phyloP scores from a whole-genome alignment of 371 early-diverging fungal genomes.

The Sporodiniella umbellata region DNA sequence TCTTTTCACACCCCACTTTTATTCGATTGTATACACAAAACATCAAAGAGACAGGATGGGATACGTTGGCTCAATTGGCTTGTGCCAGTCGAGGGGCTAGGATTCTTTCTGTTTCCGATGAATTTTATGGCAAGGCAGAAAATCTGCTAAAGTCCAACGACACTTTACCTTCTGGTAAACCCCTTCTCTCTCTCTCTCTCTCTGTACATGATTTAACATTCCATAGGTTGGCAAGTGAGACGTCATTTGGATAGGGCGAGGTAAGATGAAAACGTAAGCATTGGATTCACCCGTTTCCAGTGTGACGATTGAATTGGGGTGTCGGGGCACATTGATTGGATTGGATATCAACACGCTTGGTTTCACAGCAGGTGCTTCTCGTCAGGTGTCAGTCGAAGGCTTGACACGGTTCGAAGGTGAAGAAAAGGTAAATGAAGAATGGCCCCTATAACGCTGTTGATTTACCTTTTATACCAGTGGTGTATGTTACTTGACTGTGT shows the following conservation, averaged over 20 bases:
- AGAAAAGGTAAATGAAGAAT: not conserved
- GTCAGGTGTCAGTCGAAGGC: conserved; percentile 4
- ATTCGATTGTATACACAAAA: not conserved
- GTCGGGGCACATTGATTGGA: conserved; percentile 66
- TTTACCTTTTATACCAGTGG: too few species aligned
- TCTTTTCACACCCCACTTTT: conserved; percentile 1
- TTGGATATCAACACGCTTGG: conserved; percentile 81
- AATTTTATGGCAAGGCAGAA: conserved; percentile 73
- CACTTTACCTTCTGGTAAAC: too few species aligned
- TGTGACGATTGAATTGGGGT: conserved; percentile 71
- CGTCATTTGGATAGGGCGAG: conserved; percentile 48
- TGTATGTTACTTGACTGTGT: conserved; percentile 59
- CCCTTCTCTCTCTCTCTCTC: too few species aligned
- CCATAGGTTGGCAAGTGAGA: conserved; percentile 32
- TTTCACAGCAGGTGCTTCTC: conserved; percentile 73
- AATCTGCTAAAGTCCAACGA: conserved; percentile 61
- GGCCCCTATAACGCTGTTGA: too few species aligned
- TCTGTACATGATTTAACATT: too few species aligned
- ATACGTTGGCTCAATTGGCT: conserved; percentile 14
- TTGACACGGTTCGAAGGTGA: not conserved
- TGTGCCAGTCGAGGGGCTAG: conserved; percentile 16
- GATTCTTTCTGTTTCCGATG: conserved; percentile 68
- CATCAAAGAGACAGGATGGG: conserved; percentile 12
- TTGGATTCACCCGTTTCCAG: too few species aligned
- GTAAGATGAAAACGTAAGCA: conserved; percentile 55